Percentiles rank a stretch among this genome's conserved stretches.
Conservation (phyloP, 208 protist genomes). For the Trypanosoma brucei region DNA sequence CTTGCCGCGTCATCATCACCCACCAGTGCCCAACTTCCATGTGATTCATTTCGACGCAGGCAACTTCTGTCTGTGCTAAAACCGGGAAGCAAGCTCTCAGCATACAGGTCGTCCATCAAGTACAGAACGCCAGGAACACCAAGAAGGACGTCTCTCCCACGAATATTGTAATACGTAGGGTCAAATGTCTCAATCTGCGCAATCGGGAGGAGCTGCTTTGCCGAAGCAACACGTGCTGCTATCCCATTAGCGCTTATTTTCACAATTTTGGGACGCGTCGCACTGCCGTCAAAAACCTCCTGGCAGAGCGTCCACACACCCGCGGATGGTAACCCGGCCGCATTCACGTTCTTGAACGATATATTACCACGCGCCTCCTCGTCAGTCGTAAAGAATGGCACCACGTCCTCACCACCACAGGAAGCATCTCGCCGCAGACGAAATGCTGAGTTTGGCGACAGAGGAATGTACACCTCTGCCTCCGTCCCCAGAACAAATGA, state of each 20-base stretch:
- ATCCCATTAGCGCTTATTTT: neutral
- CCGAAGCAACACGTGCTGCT: neutral
- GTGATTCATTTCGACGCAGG: slow-evolving; percentile 18
- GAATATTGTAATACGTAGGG: slow-evolving; percentile 38
- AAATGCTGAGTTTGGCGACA: slow-evolving; percentile 33
- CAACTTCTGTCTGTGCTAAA: slow-evolving; percentile 48
- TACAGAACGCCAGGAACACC: slow-evolving; percentile 35
- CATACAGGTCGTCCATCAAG: slow-evolving; percentile 41
- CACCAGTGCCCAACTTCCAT: slow-evolving; percentile 37
- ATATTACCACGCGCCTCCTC: slow-evolving; percentile 36
- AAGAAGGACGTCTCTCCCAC: slow-evolving; percentile 42
- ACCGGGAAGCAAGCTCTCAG: slow-evolving; percentile 31
- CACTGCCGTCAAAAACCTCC: neutral
- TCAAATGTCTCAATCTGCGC: slow-evolving; percentile 34
- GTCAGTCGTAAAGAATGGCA: slow-evolving; percentile 49
- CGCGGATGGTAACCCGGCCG: slow-evolving; percentile 20
- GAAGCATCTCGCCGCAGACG: slow-evolving; percentile 32
- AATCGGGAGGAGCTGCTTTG: slow-evolving; percentile 12
- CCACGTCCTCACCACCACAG: slow-evolving; percentile 7
- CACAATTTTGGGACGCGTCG: neutral
- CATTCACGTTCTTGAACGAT: slow-evolving; percentile 22
- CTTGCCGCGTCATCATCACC: slow-evolving; percentile 1
- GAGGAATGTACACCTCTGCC: slow-evolving; percentile 42
- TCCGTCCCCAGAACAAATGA: slow-evolving; percentile 38
- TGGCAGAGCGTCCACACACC: slow-evolving; percentile 61